Conservation (phyloP, 768 basidiomycete genomes). For the Agaricus sinodeliciosus region DNA sequence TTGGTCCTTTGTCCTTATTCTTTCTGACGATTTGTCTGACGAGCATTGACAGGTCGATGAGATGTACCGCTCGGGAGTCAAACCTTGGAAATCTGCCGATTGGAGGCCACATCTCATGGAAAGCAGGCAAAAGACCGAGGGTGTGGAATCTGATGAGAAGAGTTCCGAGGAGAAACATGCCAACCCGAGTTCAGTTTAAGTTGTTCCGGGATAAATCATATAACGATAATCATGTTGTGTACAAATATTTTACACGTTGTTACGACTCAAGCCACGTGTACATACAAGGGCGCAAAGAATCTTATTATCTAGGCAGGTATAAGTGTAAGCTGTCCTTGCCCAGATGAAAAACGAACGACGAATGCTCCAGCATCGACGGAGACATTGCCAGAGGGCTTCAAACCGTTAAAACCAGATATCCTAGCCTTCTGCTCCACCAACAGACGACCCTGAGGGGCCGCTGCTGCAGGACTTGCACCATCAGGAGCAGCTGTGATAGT, state of each 20-base stretch:
- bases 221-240: neutral
- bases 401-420: slow-evolving; percentile 28
- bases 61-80: slow-evolving; percentile 59
- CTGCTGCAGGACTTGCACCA: slow-evolving; percentile 33
- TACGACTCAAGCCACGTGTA: neutral
- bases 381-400: slow-evolving; percentile 33
- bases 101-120: slow-evolving; percentile 53
- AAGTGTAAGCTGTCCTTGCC: slow-evolving; percentile 30
- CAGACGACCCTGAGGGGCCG: slow-evolving; percentile 39
- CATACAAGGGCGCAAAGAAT: neutral
- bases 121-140: slow-evolving; percentile 25
- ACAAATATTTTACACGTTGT: neutral
- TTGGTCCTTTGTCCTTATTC: slow-evolving; percentile 16
- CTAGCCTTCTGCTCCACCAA: slow-evolving; percentile 36
- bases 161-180: slow-evolving; percentile 12
- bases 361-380: slow-evolving; percentile 39
- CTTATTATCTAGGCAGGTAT: slow-evolving; percentile 1
- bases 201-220: neutral
- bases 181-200: neutral
- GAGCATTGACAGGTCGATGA: slow-evolving; percentile 51
- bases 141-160: slow-evolving; percentile 9
- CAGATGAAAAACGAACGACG: slow-evolving; percentile 35
- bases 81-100: slow-evolving; percentile 55
- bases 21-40: neutral
- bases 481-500: slow-evolving; percentile 34